Conservation (phyloP, 805 yeast genomes). For the Ogataea ramenticola region DNA sequence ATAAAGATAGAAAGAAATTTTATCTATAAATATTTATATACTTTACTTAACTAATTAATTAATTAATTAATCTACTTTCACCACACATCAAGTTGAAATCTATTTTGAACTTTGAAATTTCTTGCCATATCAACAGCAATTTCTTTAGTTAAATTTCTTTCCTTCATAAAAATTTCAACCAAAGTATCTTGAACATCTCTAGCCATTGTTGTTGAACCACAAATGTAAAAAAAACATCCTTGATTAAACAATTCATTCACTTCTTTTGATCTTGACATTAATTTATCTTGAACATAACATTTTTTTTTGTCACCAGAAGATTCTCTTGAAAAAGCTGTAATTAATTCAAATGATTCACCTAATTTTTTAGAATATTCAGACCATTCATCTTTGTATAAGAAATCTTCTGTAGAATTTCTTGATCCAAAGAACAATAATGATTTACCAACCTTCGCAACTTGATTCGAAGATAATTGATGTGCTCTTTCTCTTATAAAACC, state of each 20-base stretch:
- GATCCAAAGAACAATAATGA: constrained; percentile 81
- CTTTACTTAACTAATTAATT: not conserved
- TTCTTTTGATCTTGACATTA: constrained; percentile 46
- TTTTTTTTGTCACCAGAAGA: constrained; percentile 48
- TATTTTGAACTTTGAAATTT: constrained; percentile 72
- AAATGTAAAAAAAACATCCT: constrained; percentile 89
- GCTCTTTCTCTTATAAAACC: constrained; percentile 89
- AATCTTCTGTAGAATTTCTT: constrained; percentile 73
- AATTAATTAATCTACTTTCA: constrained; percentile 28
- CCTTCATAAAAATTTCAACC: constrained; percentile 50
- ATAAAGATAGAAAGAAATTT: constrained; percentile 89
- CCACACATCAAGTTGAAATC: constrained; percentile 98
- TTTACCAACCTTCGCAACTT: too few species aligned
- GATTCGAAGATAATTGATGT: too few species aligned
- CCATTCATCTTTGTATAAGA: constrained; percentile 88
- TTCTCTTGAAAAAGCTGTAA: constrained; percentile 86
- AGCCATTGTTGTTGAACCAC: constrained; percentile 96
- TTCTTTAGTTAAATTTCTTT: constrained; percentile 55
- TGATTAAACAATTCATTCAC: constrained; percentile 45
- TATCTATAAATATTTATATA: constrained; percentile 14
- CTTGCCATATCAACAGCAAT: constrained; percentile 74
- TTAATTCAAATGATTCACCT: constrained; percentile 58
- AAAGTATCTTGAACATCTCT: constrained; percentile 79
- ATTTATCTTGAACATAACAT: constrained; percentile 80
- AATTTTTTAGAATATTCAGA: constrained; percentile 54